These are phyloP conservation scores for Fusarium verticillioides DNA, from an alignment of 2,329 filamentous ascomycete species.

Conservation along the genomic window DNA sequence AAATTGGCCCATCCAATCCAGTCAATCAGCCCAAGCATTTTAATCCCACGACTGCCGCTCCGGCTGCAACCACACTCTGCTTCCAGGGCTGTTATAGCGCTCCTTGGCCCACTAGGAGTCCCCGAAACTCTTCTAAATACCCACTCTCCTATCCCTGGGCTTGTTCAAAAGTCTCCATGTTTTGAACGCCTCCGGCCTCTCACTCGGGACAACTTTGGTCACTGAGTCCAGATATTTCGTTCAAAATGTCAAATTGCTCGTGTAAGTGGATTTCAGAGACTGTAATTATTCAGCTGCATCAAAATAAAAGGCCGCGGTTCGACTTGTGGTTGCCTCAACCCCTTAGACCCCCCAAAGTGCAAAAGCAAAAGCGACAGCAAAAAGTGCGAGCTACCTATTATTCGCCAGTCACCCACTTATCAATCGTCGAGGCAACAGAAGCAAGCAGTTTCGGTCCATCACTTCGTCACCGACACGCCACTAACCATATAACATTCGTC, in stretches of 20 bases:
- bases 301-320: neutral
- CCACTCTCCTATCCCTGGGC: constrained; percentile 10
- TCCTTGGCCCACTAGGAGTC: constrained; percentile 21
- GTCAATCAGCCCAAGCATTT: constrained; percentile 5
- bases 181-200: constrained; percentile 30
- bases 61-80: constrained; percentile 18
- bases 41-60: constrained; percentile 23
- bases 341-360: neutral
- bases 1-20: constrained; percentile 8
- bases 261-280: neutral
- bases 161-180: constrained; percentile 3
- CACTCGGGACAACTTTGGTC: constrained; percentile 25
- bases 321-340: neutral
- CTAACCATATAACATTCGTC: neutral
- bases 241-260: neutral
- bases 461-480: neutral
- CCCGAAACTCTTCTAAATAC: constrained; percentile 6
- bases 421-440: constrained; percentile 23
- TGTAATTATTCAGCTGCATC: neutral
- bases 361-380: neutral
- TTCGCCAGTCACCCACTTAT: neutral
- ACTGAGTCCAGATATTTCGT: constrained; percentile 1
- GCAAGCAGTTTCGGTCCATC: constrained; percentile 8
- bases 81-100: constrained; percentile 15
- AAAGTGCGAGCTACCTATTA: neutral